Evolutionary conservation across 2,329 filamentous ascomycete species (phyloP), one percentile per base, ranked within the genome.

Genomic region (Exophiala phaeomuriformis): DNA sequence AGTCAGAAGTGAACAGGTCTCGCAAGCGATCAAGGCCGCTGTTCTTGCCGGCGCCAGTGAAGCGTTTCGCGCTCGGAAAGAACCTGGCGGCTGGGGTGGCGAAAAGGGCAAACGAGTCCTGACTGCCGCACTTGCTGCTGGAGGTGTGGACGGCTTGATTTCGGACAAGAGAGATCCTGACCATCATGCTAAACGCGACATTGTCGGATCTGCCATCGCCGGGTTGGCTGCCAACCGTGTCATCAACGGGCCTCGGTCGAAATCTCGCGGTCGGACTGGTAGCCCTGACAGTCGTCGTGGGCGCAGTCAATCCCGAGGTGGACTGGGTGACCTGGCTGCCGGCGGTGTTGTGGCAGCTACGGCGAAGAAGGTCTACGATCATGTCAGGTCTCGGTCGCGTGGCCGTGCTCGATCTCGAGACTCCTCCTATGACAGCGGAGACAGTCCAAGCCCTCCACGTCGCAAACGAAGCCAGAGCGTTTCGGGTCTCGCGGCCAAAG

Each of bases 41-140:
- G 77, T 96, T 37, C 80, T 95, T 44, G 90, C 91, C 31, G 91
- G 90, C 64, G 91, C 90, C 39, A 86, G 90, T 51, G 90, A 96
- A 70, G 91, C 91, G 40, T 95, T 95, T 77, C 85, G 88, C 57
- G 84, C 90, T 52, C 84, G 90, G 67, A 95, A 91, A 65, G 86
- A 93, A 58, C 86, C 89, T 2, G 91, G 91, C 51, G 81, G 85
- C 41, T 96, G 90, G 90, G 86, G 84, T 59, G 91, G 90, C 36
- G 86, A 88, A 59, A 96, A 96, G 72, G 88, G 90, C 61, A 93
- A 90, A 75, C 88, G 91, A 49, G 82, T 97, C 56, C 79, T 95
- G 46, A 96, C 91, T 27, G 90, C 90, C 45, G 91, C 91, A 35
- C 70, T 84, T 29, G 86, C 88, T 71, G 90, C 91, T 55, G 91